These are phyloP conservation scores for Cladosporium sp. DNA, from an alignment of 2,329 filamentous ascomycete species.

Conservation along the genomic window DNA sequence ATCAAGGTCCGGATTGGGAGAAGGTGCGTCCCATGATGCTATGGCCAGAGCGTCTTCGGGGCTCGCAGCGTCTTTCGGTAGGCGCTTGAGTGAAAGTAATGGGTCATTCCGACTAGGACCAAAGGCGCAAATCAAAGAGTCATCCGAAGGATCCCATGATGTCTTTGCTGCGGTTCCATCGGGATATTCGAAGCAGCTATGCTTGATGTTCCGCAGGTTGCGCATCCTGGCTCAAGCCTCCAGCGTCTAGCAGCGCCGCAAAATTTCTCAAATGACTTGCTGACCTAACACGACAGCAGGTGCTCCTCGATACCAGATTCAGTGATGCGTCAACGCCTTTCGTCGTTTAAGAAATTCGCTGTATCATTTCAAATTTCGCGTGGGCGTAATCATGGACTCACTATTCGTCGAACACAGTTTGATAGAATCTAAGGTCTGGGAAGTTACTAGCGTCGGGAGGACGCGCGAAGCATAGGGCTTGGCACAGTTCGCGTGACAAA, in stretches of 20 bases:
- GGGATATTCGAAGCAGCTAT: slow-evolving; percentile 56
- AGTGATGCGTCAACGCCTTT: no score
- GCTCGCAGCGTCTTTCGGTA: slow-evolving; percentile 36
- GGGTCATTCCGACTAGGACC: slow-evolving; percentile 67
- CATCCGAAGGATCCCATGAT: slow-evolving; percentile 76
- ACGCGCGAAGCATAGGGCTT: slow-evolving; percentile 9
- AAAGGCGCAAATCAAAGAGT: slow-evolving; percentile 75
- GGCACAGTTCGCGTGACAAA: neutral
- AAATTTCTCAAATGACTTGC: no score
- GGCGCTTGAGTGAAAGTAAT: slow-evolving; percentile 64
- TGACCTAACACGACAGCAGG: no score
- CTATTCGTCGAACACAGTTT: slow-evolving; percentile 7
- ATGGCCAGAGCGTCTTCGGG: slow-evolving; percentile 47
- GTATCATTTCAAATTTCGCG: slow-evolving; percentile 1
- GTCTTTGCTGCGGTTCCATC: slow-evolving; percentile 59
- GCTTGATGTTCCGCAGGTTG: slow-evolving; percentile 75
- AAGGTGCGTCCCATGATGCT: slow-evolving; percentile 83
- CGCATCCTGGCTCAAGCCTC: slow-evolving; percentile 55
- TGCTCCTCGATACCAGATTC: no score
- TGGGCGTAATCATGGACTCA: neutral
- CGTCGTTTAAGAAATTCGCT: neutral
- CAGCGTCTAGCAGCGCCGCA: no score
- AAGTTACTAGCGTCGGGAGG: slow-evolving; percentile 7
- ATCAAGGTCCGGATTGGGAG: slow-evolving; percentile 66
- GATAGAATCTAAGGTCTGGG: slow-evolving; percentile 4